Conservation (phyloP, 768 basidiomycete species). For the Rhodotorula sphaerocarpa region DNA sequence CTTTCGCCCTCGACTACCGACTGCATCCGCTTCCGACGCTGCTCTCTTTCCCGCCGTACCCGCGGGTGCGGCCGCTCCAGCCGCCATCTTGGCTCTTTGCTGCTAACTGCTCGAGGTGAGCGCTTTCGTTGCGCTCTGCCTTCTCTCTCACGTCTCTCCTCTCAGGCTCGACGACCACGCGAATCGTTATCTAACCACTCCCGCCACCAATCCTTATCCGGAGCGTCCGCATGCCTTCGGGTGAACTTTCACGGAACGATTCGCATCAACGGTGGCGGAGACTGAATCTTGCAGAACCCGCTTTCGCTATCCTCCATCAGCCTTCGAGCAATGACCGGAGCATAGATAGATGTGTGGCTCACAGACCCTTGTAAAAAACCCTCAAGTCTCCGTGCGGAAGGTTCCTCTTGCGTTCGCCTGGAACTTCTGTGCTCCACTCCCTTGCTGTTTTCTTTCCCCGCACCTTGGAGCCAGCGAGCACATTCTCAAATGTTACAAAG, state of each 20-base stretch:
- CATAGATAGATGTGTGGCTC: slow-evolving; percentile 12
- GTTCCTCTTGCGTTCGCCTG: no score
- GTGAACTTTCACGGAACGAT: no score
- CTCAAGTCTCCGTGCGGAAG: no score
- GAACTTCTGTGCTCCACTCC: no score
- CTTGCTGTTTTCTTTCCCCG: no score
- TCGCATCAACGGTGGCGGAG: slow-evolving; percentile 11
- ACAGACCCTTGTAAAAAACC: no score
- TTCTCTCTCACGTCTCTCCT: background rate
- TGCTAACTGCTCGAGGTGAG: background rate
- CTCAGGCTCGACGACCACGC: no score
- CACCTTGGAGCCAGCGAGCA: no score
- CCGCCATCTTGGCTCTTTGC: background rate
- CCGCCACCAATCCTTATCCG: slow-evolving; percentile 33
- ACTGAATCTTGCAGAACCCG: background rate
- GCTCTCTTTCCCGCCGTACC: no score
- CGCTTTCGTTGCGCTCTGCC: background rate
- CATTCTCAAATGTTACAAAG: no score
- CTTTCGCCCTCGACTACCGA: background rate
- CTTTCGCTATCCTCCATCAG: slow-evolving; percentile 22
- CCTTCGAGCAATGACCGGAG: slow-evolving; percentile 9
- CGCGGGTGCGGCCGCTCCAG: no score
- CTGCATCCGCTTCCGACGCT: background rate
- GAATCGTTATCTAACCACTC: no score
- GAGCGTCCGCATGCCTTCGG: background rate